These are phyloP conservation scores for Lichenothelia convexa DNA, from an alignment of 495 filamentous ascomycete species.

Conservation along the genomic window DNA sequence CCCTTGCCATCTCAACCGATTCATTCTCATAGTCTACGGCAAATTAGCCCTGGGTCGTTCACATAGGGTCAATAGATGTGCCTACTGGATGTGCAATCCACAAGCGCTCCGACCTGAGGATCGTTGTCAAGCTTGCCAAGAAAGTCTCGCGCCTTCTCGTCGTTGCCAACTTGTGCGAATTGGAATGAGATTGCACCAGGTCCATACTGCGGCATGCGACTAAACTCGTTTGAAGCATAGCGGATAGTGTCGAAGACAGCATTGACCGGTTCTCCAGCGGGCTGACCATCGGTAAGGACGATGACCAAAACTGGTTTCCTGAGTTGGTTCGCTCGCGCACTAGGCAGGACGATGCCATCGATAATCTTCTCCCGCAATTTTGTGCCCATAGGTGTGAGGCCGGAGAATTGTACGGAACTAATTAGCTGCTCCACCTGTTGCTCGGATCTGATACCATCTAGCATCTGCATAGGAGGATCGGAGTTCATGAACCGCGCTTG, in stretches of 20 bases:
- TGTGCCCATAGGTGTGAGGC: slow-evolving; percentile 50
- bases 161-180: slow-evolving; percentile 58
- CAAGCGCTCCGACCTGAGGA: slow-evolving; percentile 38
- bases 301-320: slow-evolving; percentile 52
- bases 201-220: slow-evolving; percentile 27
- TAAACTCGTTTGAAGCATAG: slow-evolving; percentile 27
- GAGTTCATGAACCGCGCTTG: slow-evolving; percentile 55
- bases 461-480: slow-evolving; percentile 4
- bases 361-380: slow-evolving; percentile 42
- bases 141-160: slow-evolving; percentile 45
- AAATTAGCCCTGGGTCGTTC: too few relatives aligned
- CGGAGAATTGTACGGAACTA: slow-evolving; percentile 39
- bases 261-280: slow-evolving; percentile 33
- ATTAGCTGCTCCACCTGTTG: slow-evolving; percentile 41
- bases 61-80: slow-evolving; percentile 4
- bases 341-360: slow-evolving; percentile 36
- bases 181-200: slow-evolving; percentile 43
- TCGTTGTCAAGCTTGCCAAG: slow-evolving; percentile 43
- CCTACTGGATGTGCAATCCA: slow-evolving; percentile 61
- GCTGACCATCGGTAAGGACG: slow-evolving; percentile 53
- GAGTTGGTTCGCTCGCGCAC: slow-evolving; percentile 30
- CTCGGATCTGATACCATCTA: slow-evolving; percentile 36
- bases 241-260: slow-evolving; percentile 33
- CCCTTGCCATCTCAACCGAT: slow-evolving; percentile 42
- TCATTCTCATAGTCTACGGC: slow-evolving; percentile 44